Conservation (phyloP, 345 rosid species). For the Eucalyptus albens region DNA sequence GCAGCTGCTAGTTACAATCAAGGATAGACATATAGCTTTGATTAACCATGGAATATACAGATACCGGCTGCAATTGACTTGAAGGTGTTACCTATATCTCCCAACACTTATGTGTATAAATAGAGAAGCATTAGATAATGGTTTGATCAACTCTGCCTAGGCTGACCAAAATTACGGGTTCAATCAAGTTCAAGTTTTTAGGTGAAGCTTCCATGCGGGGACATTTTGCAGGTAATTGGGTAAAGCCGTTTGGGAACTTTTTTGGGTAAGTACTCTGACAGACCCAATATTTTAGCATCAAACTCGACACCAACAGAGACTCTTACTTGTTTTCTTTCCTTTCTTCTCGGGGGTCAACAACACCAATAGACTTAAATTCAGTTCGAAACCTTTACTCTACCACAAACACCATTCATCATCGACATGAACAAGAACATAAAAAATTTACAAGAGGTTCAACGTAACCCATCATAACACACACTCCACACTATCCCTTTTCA, state of each 20-base stretch:
- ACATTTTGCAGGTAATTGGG: neutral
- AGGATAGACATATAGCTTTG: neutral
- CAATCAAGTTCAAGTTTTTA: neutral
- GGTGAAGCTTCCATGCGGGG: neutral
- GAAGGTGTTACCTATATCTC: neutral
- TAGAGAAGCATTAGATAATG: neutral
- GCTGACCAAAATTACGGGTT: neutral
- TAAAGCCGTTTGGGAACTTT: neutral
- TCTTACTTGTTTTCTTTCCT: neutral
- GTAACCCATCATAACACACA: neutral
- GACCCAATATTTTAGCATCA: neutral
- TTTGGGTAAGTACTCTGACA: neutral
- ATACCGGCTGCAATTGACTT: neutral
- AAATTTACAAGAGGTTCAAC: neutral
- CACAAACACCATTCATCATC: neutral
- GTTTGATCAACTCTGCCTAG: neutral
- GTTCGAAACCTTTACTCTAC: neutral
- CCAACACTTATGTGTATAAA: neutral
- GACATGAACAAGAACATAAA: neutral
- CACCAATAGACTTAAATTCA: neutral
- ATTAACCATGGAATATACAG: neutral
- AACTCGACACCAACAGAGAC: neutral
- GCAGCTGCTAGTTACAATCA: neutral
- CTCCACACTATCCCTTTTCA: neutral
- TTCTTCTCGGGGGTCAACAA: neutral